Evolutionary conservation across 495 filamentous ascomycete genomes (phyloP).

Genomic region (Daldinia caldariorum): DNA sequence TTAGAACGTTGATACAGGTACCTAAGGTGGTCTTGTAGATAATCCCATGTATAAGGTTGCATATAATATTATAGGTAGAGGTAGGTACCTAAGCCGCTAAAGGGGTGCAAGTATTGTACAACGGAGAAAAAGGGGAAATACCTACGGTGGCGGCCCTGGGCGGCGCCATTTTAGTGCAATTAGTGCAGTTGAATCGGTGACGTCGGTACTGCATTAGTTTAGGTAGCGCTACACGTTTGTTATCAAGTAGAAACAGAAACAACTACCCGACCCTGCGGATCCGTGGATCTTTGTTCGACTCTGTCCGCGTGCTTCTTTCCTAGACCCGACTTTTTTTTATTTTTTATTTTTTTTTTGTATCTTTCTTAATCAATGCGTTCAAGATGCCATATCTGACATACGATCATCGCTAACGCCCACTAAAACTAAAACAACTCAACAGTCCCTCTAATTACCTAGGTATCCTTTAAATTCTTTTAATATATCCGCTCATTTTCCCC

Average conservation of each 20-base stretch:
- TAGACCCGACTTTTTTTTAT: not conserved
- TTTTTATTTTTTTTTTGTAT: not conserved
- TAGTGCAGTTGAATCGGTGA: slow-evolving; percentile 15
- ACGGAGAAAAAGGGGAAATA: not conserved
- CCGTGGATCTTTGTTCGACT: slow-evolving; percentile 26
- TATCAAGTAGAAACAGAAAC: slow-evolving; percentile 14
- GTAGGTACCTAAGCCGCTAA: no score
- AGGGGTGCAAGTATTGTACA: no score
- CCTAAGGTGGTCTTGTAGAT: no score
- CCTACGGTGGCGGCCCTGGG: not conserved
- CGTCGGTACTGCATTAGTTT: slow-evolving; percentile 39
- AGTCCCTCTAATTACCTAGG: slow-evolving; percentile 6
- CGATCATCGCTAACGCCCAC: not conserved
- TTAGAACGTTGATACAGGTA: no score
- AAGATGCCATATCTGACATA: not conserved
- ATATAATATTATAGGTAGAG: no score
- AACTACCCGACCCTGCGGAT: slow-evolving; percentile 29
- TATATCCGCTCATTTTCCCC: not conserved
- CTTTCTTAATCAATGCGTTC: slow-evolving; percentile 3
- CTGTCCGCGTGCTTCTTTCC: slow-evolving; percentile 32
- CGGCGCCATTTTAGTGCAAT: slow-evolving; percentile 20
- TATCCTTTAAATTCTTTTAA: slow-evolving; percentile 11
- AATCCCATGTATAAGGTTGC: no score
- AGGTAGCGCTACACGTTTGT: slow-evolving; percentile 13
- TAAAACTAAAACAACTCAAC: slow-evolving; percentile 14